Evolutionary conservation across 768 basidiomycete genomes (phyloP), one percentile per base, ranked within the genome.

Genomic region (Boletus reticulatus): DNA sequence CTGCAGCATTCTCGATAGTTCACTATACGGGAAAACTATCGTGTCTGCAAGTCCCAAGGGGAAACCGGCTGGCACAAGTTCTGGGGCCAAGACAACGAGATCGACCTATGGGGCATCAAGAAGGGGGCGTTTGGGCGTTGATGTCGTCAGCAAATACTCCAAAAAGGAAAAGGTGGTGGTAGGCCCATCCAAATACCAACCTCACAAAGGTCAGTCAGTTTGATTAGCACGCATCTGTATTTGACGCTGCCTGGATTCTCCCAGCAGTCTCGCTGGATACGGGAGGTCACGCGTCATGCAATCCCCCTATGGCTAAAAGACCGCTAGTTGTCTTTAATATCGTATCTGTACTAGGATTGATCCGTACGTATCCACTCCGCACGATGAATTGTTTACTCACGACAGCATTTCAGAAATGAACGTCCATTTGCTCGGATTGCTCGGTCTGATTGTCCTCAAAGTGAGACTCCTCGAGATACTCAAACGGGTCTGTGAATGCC

Each of bases 381-480:
- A 27, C 27, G 0, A 10, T 24, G n/a, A 6, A 12, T 48, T 44
- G 14, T 29, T 11, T 29, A 19, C 27, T 36, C 49, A 61, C 17
- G 22, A 27, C 0, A 4, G 8, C 34, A 1, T 16, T 19, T 14
- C 59, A 89, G 88, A 83, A 56, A 77, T 84, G 59, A 73, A 77
- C 19, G 70, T 82, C 0, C 77, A 83, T 44, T 72, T 95, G 42
- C 78, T 92, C 17, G 89, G 90, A 3, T 61, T 93, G 10, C 71
- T 94, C 4, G 87, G 85, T 0, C 78, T 89, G 16, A 73, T 80
- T 3, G 71, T 94, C 4, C 75, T 81, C 17, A 87, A 87, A 56
- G 77, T 94, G 5, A 84, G 83, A 46, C 69, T 87, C 5, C 77
- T 98, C 24, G 82, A 85, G 50, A 72, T 85, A 16, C 77, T 85